Conservation (phyloP, 225 moss, liverwort and hornwort species). For the Straminergon stramineum region DNA sequence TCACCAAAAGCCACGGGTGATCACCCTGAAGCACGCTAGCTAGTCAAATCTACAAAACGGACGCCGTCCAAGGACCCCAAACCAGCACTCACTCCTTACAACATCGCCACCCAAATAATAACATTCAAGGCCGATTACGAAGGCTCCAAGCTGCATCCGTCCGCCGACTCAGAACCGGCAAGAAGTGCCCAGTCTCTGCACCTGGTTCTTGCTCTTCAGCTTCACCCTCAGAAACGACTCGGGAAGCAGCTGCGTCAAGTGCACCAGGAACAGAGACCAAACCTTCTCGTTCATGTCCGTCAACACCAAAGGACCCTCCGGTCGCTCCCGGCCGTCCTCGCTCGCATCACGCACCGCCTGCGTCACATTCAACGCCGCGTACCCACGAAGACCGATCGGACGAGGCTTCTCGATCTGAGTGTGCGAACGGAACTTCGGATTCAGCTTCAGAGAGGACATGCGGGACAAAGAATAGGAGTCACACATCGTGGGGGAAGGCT, state of each 20-base stretch:
- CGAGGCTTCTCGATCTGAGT: slow-evolving; percentile 42
- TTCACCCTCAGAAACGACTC: slow-evolving; percentile 49
- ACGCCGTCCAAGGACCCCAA: not conserved
- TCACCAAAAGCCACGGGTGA: not conserved
- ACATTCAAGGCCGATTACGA: not conserved
- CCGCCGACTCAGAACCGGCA: slow-evolving; percentile 62
- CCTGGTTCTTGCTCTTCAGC: slow-evolving; percentile 61
- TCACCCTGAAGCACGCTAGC: slow-evolving; percentile 6
- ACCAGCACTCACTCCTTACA: not conserved
- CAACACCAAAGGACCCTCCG: slow-evolving; percentile 18
- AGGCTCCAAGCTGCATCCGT: not conserved
- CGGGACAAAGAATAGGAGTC: slow-evolving; percentile 18
- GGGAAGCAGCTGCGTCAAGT: slow-evolving; percentile 41
- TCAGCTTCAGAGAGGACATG: slow-evolving; percentile 45
- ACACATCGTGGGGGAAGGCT: not conserved
- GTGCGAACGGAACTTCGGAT: slow-evolving; percentile 30
- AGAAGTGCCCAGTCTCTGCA: slow-evolving; percentile 77
- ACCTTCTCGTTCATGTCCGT: slow-evolving; percentile 50
- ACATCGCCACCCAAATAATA: not conserved
- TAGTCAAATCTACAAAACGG: slow-evolving; percentile 40
- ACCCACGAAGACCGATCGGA: slow-evolving; percentile 43
- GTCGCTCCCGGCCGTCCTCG: not conserved
- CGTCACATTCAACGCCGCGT: slow-evolving; percentile 56
- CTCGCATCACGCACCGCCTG: slow-evolving; percentile 11
- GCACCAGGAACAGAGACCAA: slow-evolving; percentile 63